Percentiles rank a stretch among this genome's conserved stretches.
These are phyloP conservation scores for Beauveria sp. DNA, from an alignment of 2,329 filamentous ascomycete species.

Conservation along the genomic window DNA sequence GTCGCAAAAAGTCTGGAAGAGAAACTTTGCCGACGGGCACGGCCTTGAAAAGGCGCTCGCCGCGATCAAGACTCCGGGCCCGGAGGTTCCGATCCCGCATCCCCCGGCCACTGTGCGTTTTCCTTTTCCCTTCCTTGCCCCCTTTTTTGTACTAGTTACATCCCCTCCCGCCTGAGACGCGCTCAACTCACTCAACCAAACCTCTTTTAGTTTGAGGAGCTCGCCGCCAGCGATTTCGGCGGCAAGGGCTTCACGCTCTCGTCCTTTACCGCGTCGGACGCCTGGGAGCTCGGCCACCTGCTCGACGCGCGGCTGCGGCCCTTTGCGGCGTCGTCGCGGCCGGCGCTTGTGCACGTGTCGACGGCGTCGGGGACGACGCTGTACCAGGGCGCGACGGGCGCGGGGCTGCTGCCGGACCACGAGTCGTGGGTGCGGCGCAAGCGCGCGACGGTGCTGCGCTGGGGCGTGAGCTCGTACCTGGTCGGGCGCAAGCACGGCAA, in stretches of 20 bases:
- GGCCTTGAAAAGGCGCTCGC: conserved; percentile 20
- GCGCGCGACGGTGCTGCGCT: conserved; percentile 63
- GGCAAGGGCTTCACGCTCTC: conserved; percentile 37
- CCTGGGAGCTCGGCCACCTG: conserved; percentile 57
- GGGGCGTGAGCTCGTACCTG: conserved; percentile 62
- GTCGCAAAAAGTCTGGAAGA: conserved; percentile 21
- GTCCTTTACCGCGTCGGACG: conserved; percentile 56
- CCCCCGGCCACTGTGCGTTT: conserved; percentile 18
- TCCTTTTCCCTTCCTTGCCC: no score
- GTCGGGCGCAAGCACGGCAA: conserved; percentile 56
- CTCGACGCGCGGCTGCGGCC: conserved; percentile 54
- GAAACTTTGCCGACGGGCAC: conserved; percentile 19
- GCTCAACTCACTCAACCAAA: not conserved
- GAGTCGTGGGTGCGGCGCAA: conserved; percentile 65
- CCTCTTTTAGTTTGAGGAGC: conserved; percentile 19
- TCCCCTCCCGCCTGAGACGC: not conserved
- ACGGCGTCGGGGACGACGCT: conserved; percentile 55
- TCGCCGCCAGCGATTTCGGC: conserved; percentile 25
- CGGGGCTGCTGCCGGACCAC: conserved; percentile 63
- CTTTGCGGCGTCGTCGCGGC: conserved; percentile 27
- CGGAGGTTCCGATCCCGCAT: conserved; percentile 14
- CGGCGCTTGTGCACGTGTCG: conserved; percentile 57
- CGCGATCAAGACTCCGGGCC: conserved; percentile 16
- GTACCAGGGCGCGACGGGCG: conserved; percentile 62
- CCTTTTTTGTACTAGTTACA: not conserved